Conservation (phyloP, 2,329 filamentous ascomycete species). For the Aspergillus sp. region DNA sequence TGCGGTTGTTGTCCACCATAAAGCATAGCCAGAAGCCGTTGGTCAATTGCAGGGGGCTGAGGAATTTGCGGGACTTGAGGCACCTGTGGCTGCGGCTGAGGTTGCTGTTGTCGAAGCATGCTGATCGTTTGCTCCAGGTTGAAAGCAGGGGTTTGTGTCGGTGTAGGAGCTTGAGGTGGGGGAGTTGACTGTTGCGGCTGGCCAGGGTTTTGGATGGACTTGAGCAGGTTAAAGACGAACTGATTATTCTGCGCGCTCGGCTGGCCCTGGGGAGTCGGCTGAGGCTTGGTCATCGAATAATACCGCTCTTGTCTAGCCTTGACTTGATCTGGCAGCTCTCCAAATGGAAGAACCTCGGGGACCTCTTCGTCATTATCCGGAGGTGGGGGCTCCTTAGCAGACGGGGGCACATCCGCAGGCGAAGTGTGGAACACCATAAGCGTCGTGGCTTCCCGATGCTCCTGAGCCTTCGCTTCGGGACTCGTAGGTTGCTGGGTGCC, state of each 20-base stretch:
- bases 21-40: constrained; percentile 42
- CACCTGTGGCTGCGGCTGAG: constrained; percentile 23
- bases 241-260: constrained; percentile 21
- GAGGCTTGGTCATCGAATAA: constrained; percentile 35
- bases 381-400: constrained; percentile 48
- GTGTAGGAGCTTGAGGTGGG: constrained; percentile 29
- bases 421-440: constrained; percentile 51
- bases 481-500: constrained; percentile 42
- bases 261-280: constrained; percentile 21
- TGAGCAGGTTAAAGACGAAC: constrained; percentile 42
- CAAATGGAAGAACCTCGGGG: constrained; percentile 41
- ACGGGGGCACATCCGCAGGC: constrained; percentile 45
- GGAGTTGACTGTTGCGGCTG: constrained; percentile 32
- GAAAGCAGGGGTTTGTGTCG: constrained; percentile 21
- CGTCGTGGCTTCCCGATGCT: constrained; percentile 48
- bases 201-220: constrained; percentile 38
- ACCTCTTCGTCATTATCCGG: constrained; percentile 37
- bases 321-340: constrained; percentile 42
- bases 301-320: constrained; percentile 45
- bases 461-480: constrained; percentile 44
- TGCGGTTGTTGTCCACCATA: constrained; percentile 34
- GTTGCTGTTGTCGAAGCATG: constrained; percentile 38
- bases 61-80: constrained; percentile 31
- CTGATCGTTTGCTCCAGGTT: constrained; percentile 40
- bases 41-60: constrained; percentile 32